Conservation (phyloP, 257 asterid species). For the Solanum corneliomulleri region DNA sequence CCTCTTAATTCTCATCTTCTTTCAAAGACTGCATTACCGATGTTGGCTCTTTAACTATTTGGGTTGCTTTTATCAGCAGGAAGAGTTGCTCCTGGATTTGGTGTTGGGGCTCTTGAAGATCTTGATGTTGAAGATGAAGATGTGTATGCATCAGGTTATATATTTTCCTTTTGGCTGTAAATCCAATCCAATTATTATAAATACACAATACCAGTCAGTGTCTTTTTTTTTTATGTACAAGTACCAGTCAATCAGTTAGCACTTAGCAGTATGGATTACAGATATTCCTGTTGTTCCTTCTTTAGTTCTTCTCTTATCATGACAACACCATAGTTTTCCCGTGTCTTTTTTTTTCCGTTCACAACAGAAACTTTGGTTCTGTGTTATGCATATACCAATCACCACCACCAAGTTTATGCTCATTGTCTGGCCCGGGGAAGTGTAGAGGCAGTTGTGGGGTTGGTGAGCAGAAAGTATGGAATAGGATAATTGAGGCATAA, state of each 20-base stretch:
- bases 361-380: background rate
- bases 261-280: background rate
- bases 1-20: background rate
- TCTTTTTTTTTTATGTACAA: background rate
- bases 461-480: background rate
- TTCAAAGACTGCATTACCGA: background rate
- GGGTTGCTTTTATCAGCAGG: constrained; percentile 31
- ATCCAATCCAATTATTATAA: background rate
- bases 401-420: background rate
- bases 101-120: constrained; percentile 96
- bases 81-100: constrained; percentile 89
- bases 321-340: background rate
- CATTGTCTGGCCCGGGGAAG: background rate
- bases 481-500: background rate
- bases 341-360: background rate
- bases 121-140: constrained; percentile 94
- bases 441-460: background rate
- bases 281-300: background rate
- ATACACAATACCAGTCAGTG: background rate
- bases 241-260: background rate
- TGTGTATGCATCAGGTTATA: constrained; percentile 67
- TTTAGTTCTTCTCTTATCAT: background rate
- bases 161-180: background rate
- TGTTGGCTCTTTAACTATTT: constrained; percentile 10
- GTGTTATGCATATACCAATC: background rate